Conservation (phyloP, 192 early-diverging fungal genomes). For the Coemansia sp. region DNA sequence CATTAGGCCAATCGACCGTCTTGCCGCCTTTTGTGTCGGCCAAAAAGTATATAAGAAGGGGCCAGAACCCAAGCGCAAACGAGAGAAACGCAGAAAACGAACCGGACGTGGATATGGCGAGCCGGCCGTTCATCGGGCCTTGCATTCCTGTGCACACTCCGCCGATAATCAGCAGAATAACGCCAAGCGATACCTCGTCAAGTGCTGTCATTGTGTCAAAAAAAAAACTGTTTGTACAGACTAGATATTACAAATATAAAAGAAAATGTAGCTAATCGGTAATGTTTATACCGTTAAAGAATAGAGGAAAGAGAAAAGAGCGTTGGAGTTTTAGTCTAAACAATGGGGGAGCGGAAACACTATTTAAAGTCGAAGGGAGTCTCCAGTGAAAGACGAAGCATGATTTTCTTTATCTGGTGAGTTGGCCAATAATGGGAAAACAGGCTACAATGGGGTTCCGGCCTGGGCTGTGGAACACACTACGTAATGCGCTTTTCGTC, state of each 20-base stretch:
- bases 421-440: no score
- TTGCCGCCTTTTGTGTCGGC: conserved; percentile 52
- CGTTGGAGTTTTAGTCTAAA: not conserved
- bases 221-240: not conserved
- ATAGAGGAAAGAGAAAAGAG: conserved; percentile 1
- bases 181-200: conserved; percentile 35
- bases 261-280: not conserved
- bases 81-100: conserved; percentile 53
- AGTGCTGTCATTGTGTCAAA: conserved; percentile 24
- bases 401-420: not conserved
- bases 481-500: no score
- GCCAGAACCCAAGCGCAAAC: conserved; percentile 54
- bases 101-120: conserved; percentile 45
- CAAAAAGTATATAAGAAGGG: conserved; percentile 51
- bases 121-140: conserved; percentile 52
- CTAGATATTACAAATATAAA: conserved; percentile 11
- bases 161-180: conserved; percentile 53
- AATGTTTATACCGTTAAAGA: not conserved
- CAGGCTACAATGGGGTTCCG: no score
- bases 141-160: conserved; percentile 49
- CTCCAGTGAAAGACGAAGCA: not conserved
- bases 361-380: not conserved
- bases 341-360: not conserved
- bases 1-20: conserved; percentile 36
- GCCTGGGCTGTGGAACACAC: no score